Conservation (phyloP, 371 early-diverging fungal species). For the Mucor indicus region DNA sequence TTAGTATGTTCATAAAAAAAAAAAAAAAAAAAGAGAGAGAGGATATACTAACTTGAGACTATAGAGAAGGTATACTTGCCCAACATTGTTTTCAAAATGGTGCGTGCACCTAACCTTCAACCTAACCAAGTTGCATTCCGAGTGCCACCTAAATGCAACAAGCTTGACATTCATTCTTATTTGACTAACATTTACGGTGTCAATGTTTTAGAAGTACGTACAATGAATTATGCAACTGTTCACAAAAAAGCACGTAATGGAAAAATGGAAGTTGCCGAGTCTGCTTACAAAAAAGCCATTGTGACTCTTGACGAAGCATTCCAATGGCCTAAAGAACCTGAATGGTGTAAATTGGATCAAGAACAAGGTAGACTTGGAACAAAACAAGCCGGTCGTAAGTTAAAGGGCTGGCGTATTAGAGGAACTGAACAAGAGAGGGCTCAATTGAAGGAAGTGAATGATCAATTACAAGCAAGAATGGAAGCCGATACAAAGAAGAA, state of each 20-base stretch:
- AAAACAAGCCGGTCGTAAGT: conserved; percentile 53
- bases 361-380: conserved; percentile 58
- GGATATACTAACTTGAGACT: not conserved
- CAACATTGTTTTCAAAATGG: conserved; percentile 82
- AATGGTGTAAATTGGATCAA: conserved; percentile 32
- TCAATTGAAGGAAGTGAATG: conserved; percentile 26
- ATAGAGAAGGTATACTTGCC: conserved; percentile 85
- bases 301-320: conserved; percentile 85
- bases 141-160: conserved; percentile 90
- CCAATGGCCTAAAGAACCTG: conserved; percentile 73
- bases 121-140: conserved; percentile 92
- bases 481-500: conserved; percentile 11
- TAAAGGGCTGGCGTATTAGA: conserved; percentile 78
- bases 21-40: not conserved
- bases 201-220: conserved; percentile 84
- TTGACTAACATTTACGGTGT: conserved; percentile 85
- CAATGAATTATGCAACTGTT: conserved; percentile 73
- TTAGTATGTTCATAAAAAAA: conserved; percentile 28
- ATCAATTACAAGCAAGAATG: conserved; percentile 12
- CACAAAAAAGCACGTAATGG: conserved; percentile 54
- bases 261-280: conserved; percentile 35
- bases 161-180: conserved; percentile 90
- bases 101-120: conserved; percentile 78
- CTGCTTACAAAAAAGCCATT: conserved; percentile 88
- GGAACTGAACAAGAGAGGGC: conserved; percentile 34